phyloP scores from a whole-genome alignment of 495 filamentous ascomycete species.

The Neurospora sublineolata region DNA sequence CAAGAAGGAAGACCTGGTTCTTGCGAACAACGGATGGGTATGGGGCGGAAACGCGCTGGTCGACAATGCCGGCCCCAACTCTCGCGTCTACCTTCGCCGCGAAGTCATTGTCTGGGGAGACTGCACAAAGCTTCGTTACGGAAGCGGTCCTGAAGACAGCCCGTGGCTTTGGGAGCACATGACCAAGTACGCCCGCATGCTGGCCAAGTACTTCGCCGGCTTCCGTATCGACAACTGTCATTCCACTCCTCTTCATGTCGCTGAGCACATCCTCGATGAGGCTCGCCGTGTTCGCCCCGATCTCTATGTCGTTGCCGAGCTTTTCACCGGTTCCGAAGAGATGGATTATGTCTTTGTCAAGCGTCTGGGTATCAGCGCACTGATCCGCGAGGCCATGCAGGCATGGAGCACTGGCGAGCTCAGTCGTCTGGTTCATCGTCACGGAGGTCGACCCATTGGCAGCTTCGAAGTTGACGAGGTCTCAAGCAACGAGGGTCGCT shows the following conservation, averaged over 20 bases:
- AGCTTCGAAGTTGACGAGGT: slow-evolving; percentile 79
- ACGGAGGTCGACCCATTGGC: slow-evolving; percentile 88
- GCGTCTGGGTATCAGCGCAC: slow-evolving; percentile 72
- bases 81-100: slow-evolving; percentile 78
- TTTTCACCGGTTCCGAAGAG: slow-evolving; percentile 92
- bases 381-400: slow-evolving; percentile 97
- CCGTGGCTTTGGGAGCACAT: slow-evolving; percentile 95
- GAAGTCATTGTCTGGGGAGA: slow-evolving; percentile 98
- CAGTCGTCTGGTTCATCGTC: slow-evolving; percentile 83
- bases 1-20: slow-evolving; percentile 59
- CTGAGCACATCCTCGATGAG: slow-evolving; percentile 87
- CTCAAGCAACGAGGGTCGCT: slow-evolving; percentile 26
- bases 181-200: slow-evolving; percentile 79
- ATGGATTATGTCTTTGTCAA: slow-evolving; percentile 95
- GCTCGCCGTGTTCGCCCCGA: slow-evolving; percentile 80
- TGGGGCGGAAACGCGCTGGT: slow-evolving; percentile 92
- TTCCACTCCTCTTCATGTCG: slow-evolving; percentile 87
- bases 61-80: slow-evolving; percentile 84
- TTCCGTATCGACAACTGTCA: slow-evolving; percentile 99
- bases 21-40: slow-evolving; percentile 97
- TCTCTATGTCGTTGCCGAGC: slow-evolving; percentile 84
- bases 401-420: slow-evolving; percentile 91
- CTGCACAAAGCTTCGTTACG: slow-evolving; percentile 95
- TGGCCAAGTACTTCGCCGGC: slow-evolving; percentile 90
- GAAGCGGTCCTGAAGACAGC: slow-evolving; percentile 65